Conservation (phyloP, 129 eudicot species). For the Centrapalus pauciflorus region DNA sequence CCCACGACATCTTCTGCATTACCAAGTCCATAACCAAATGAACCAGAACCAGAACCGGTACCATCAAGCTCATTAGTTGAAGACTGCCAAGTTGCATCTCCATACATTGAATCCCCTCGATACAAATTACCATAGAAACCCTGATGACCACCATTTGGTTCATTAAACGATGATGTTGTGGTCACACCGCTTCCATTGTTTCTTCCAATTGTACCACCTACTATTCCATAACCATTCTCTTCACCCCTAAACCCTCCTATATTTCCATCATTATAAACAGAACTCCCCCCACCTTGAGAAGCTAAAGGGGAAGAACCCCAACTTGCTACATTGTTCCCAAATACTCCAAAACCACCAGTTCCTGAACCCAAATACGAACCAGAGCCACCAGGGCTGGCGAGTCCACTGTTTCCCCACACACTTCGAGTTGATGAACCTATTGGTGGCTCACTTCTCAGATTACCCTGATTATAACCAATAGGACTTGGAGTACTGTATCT, state of each 20-base stretch:
- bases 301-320: conserved; percentile 54
- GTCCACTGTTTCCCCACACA: conserved; percentile 67
- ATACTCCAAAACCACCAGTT: conserved; percentile 56
- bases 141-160: conserved; percentile 43
- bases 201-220: conserved; percentile 51
- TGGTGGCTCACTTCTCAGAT: conserved; percentile 46
- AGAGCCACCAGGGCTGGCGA: conserved; percentile 32
- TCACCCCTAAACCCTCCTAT: conserved; percentile 51
- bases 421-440: conserved; percentile 45
- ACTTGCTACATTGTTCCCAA: conserved; percentile 53
- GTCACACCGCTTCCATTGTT: conserved; percentile 32
- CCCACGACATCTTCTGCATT: conserved; percentile 43
- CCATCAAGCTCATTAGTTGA: conserved; percentile 47
- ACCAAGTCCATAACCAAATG: conserved; percentile 59
- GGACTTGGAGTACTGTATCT: conserved; percentile 68
- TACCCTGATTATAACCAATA: conserved; percentile 48
- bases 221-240: conserved; percentile 45
- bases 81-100: conserved; percentile 75
- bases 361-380: conserved; percentile 56
- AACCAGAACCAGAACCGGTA: conserved; percentile 49
- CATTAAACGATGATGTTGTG: conserved; percentile 31
- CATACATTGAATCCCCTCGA: conserved; percentile 50
- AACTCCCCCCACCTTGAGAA: conserved; percentile 42
- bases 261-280: conserved; percentile 46
- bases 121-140: conserved; percentile 52